Evolutionary conservation across 768 basidiomycete genomes (phyloP), one percentile per base, ranked within the genome.

Genomic region (Tulasnella sp.): DNA sequence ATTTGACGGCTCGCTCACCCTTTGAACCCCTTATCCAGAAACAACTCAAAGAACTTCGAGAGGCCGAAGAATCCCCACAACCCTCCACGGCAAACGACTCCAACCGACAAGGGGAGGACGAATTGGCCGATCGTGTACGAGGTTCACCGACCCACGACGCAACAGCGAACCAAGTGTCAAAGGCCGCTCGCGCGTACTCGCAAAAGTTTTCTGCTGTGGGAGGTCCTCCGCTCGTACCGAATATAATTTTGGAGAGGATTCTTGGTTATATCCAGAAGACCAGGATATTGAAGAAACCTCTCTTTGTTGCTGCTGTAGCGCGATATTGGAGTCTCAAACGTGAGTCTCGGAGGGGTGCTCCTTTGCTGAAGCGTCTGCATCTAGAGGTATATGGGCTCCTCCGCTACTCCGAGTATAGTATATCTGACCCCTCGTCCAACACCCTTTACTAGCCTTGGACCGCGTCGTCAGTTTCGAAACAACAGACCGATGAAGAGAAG

Each of bases 281-380:
- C 39, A 73, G 68, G 31, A 71, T 96, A 3, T 73, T 84, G 60
- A 90, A 87, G 67, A 89, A 86, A 65, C 63, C 70, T 2, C 83
- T 86, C 42, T 87, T 93, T 55, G 70, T 98, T 11, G 76, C 81
- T 46, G 69, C 80, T 64, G 74, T 92, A 31, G 93, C 87, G 65
- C 79, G 81, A 65, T 99, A 97, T 65, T 99, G 96, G 96, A 97
- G 96, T 69, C 68, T 99, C 68, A 98, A 99, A 71, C 74, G 96
- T 3, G 94, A 98, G 67, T 89, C 82, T 1, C 77, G 96, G 60
- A 70, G 94, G 37, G 96, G 96, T 3, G 96, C 96, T 7, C 94
- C 96, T 9, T 69, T 98, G 59, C 69, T 99, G 62, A 98, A 98
- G 69, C 67, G 96, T 52, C 67, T 99, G 57, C 92, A 99, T 70